phyloP scores from a whole-genome alignment of 2,329 filamentous ascomycete genomes.

The Hypoxylon sp. region DNA sequence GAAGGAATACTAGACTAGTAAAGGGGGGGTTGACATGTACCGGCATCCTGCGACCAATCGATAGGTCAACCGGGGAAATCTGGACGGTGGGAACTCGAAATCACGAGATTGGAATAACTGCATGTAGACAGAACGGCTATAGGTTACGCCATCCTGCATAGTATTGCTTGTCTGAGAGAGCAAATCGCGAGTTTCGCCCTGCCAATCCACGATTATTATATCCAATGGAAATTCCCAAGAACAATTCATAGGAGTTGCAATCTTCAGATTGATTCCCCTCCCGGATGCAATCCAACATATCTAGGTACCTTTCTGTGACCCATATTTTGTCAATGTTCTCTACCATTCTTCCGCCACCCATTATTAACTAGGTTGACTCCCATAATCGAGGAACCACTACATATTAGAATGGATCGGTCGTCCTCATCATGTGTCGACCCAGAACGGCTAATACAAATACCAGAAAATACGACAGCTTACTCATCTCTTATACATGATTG shows the following conservation, averaged over 20 bases:
- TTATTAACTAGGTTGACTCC: no score
- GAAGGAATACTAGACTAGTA: conserved; percentile 8
- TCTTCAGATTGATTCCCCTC: conserved; percentile 7
- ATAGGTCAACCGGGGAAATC: neutral
- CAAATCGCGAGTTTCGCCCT: conserved; percentile 5
- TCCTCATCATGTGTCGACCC: conserved; percentile 21
- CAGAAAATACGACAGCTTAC: conserved; percentile 6
- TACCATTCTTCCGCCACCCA: conserved; percentile 16
- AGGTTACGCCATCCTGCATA: conserved; percentile 38
- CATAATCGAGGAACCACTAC: conserved; percentile 6
- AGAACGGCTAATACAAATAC: conserved; percentile 14
- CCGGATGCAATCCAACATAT: conserved; percentile 7
- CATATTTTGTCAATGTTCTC: conserved; percentile 21
- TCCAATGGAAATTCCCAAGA: conserved; percentile 13
- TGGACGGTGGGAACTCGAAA: neutral
- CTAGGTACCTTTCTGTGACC: neutral
- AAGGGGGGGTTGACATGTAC: conserved; percentile 1
- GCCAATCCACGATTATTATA: neutral
- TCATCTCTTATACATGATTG: conserved; percentile 12
- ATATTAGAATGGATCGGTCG: conserved; percentile 32
- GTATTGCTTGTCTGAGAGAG: conserved; percentile 5
- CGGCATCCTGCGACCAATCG: conserved; percentile 6
- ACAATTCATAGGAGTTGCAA: neutral
- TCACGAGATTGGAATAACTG: conserved; percentile 7
- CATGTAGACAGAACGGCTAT: conserved; percentile 5